Conservation (phyloP, 2,329 filamentous ascomycete species). For the Ambrosiella beaveri region DNA sequence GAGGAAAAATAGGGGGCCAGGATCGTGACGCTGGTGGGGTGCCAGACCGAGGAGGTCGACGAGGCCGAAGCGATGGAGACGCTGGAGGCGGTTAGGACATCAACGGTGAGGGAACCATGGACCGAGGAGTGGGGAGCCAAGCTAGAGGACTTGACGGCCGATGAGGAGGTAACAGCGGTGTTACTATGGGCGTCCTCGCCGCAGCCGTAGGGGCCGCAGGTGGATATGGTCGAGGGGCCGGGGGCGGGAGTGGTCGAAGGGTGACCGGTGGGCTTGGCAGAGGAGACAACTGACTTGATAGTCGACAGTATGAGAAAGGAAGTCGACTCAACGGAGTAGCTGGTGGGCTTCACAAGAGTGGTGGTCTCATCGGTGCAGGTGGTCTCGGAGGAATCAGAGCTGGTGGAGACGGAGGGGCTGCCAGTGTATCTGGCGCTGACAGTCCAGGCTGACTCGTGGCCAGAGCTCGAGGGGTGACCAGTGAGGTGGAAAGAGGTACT, state of each 20-base stretch:
- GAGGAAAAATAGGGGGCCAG: not conserved
- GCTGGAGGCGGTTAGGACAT: no score
- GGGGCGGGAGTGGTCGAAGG: not conserved
- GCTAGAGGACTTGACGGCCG: not conserved
- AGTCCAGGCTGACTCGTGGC: not conserved
- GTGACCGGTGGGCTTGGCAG: not conserved
- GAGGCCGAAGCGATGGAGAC: not conserved
- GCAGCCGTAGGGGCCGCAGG: conserved; percentile 3
- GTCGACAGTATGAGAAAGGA: conserved; percentile 9
- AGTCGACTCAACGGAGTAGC: conserved; percentile 1
- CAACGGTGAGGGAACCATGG: no score
- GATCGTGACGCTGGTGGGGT: not conserved
- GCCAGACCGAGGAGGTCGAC: not conserved
- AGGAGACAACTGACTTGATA: conserved; percentile 7
- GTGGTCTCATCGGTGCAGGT: conserved; percentile 5
- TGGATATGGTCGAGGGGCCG: not conserved
- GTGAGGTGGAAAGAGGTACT: not conserved
- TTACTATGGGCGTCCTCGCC: not conserved
- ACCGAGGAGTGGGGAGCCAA: not conserved
- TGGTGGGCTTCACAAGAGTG: not conserved
- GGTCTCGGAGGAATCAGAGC: no score
- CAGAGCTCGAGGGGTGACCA: not conserved
- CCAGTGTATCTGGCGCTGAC: not conserved
- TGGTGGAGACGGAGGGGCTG: no score
- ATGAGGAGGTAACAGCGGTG: not conserved